Percentiles rank a stretch among this genome's conserved stretches.
Evolutionary conservation across 495 filamentous ascomycete species (phyloP).

Genomic region (Aspergillus diversus): DNA sequence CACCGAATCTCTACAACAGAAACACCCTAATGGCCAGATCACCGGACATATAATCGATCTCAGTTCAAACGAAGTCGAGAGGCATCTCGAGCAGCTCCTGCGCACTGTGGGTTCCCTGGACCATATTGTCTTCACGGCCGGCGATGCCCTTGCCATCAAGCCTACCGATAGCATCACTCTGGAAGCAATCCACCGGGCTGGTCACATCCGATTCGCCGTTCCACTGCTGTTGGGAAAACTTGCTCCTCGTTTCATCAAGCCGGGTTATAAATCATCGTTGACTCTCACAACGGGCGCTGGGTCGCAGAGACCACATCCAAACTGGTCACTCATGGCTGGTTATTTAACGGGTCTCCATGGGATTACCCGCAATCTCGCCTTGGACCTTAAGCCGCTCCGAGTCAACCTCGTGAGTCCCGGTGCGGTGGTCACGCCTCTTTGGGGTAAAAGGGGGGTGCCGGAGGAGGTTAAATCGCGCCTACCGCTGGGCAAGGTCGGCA

Average conservation of each 20-base stretch:
- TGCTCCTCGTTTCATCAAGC: conserved; percentile 47
- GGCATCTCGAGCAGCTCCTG: conserved; percentile 53
- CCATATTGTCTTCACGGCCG: conserved; percentile 66
- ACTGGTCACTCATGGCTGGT: conserved; percentile 51
- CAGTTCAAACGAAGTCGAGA: conserved; percentile 42
- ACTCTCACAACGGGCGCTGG: conserved; percentile 58
- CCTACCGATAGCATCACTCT: conserved; percentile 43
- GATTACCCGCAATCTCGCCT: conserved; percentile 55
- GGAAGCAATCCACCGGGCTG: conserved; percentile 42
- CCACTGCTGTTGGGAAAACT: conserved; percentile 59
- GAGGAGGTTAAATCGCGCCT: conserved; percentile 30
- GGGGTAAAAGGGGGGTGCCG: conserved; percentile 28
- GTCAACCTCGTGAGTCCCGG: conserved; percentile 67
- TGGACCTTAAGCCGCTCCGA: conserved; percentile 63
- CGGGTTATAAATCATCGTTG: conserved; percentile 46
- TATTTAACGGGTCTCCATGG: conserved; percentile 50
- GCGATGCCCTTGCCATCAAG: conserved; percentile 41
- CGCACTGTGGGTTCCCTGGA: conserved; percentile 48
- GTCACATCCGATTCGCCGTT: conserved; percentile 56
- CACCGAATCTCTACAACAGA: conserved; percentile 40
- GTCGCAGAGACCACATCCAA: conserved; percentile 49
- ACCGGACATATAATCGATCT: conserved; percentile 55
- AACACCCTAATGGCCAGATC: conserved; percentile 39
- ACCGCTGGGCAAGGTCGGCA: conserved; percentile 51
- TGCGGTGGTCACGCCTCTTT: conserved; percentile 56